Evolutionary conservation across 2,329 filamentous ascomycete species (phyloP), one percentile per base, ranked within the genome.

Genomic region (Fusarium armeniacum): DNA sequence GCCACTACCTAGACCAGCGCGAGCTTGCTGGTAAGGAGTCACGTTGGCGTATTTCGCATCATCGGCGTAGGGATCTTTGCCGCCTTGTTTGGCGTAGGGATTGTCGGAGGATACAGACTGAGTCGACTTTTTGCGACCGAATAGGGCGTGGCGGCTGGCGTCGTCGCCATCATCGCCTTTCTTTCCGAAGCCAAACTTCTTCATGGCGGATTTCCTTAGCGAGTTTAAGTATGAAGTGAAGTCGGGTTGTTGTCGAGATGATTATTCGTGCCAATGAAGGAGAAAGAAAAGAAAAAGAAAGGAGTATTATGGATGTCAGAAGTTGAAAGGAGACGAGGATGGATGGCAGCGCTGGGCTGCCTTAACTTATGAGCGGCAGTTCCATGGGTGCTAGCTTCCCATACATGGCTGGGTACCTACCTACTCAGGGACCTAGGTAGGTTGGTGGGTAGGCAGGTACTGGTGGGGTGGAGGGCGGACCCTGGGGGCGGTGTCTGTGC

Each of bases 161-260:
- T 86, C 82, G 62, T 85, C 85, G 71, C 77, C 79, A 54, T 85
- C 85, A 55, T 84, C 82, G 50, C 77, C 78, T 75, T 87, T 89
- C 79, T 85, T 88, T 68, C 86, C 82, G 69, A 89, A 85, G 50
- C 85, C 85, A 71, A 90, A 88, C 73, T 86, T 88, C 81, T 85
- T 87, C 88, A 90, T 90, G 66, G 65, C 58, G 30, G 51, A 38
- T 41, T 56, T 24, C 30, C 35, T 53, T 41, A 5, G 13, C 6
- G 5, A 20, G 15, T 2, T 40, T 41, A 50, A 30, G 22, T 56
- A 7, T 36, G 50, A 38, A 46, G 47, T 13, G 18, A 38, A 45
- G 43, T 43, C 61, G 41, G 49, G 20, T 16, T 62, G 28, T 28
- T 53, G 15, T 46, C 35, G 33, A 44, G 47, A 54, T 59, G 18